Conservation (phyloP, 805 yeast species). For the Wickerhamomyces chaumierensis region DNA sequence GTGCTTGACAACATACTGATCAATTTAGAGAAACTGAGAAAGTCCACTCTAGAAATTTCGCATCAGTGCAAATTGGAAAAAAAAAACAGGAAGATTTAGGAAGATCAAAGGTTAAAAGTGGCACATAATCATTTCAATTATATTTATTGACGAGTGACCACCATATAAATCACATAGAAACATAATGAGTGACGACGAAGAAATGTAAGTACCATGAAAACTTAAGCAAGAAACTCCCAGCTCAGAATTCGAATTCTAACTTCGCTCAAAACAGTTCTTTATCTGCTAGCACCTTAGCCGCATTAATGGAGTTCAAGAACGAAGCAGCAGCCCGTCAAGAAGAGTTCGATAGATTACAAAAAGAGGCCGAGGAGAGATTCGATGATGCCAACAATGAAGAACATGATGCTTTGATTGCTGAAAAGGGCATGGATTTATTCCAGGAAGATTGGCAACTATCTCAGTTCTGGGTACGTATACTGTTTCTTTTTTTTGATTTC, state of each 20-base stretch:
- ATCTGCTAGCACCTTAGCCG: constrained; percentile 40
- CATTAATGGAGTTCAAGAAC: constrained; percentile 43
- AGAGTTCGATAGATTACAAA: constrained; percentile 59
- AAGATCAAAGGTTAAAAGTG: too few species aligned
- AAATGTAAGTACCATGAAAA: background rate
- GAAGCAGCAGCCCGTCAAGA: constrained; percentile 48
- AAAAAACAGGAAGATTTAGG: too few species aligned
- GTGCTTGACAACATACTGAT: too few species aligned
- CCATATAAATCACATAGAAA: background rate
- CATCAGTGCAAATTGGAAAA: too few species aligned
- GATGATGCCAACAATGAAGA: constrained; percentile 16
- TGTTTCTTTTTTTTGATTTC: too few species aligned
- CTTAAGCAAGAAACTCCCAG: background rate
- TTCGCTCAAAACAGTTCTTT: constrained; percentile 13
- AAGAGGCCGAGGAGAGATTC: constrained; percentile 40
- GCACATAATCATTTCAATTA: too few species aligned
- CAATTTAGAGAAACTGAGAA: too few species aligned
- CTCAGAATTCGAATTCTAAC: background rate
- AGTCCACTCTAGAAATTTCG: too few species aligned
- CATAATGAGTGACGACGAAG: background rate
- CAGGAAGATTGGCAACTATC: constrained; percentile 92
- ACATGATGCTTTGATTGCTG: constrained; percentile 7
- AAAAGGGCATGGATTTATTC: constrained; percentile 57
- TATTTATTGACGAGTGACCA: too few species aligned
- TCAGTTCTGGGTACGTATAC: constrained; percentile 56